Evolutionary conservation across 768 basidiomycete species (phyloP), one percentile per base, ranked within the genome.

Genomic region (Filobasidium wieringae): DNA sequence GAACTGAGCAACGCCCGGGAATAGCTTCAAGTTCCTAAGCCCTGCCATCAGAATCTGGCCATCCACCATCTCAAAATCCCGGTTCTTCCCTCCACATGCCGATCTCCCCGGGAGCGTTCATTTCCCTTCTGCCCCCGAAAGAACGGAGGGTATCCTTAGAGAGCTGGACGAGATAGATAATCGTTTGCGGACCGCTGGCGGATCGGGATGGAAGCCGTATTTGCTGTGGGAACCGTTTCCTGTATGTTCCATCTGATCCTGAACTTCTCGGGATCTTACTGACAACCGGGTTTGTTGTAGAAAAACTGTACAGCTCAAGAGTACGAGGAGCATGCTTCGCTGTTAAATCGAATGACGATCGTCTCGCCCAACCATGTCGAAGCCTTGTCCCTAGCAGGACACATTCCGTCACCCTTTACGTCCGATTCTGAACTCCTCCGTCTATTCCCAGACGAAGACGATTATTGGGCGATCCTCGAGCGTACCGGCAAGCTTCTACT

Each of bases 331-430:
- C 43, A 50, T 29, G 33, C 32, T 9, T 31, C 24, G 17, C 9
- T 61, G 15, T 51, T 45, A 24, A 40, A 55, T n/a, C 55, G 51
- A 39, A 41, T 61, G 19, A 26, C 55, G 36, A 24, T 61, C 31
- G 26, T 61, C 30, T 61, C 60, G 2, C 60, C 60, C 15, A 57
- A 61, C 33, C 60, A 61, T 33, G 47, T 56, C 24, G 60, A 61
- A 37, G 55, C 60, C 7, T 51, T 61, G 29, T 31, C 60, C 14
- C 51, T 61, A 33, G 37, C 45, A n/a, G 54, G 45, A 19, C 22
- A 22, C 27, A 52, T 61, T 15, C 27, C 39, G 15, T 50, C 43
- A n/a, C 43, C 60, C 14, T 53, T 51, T 22, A 51, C 55, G 8
- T 39, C 53, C 19, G 60, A 61, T 19, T 49, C 56, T 11, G 49